Evolutionary conservation across 1,139 yeast species (phyloP), one percentile per base, ranked within the genome.

Genomic region (Yamadazyma triangularis): DNA sequence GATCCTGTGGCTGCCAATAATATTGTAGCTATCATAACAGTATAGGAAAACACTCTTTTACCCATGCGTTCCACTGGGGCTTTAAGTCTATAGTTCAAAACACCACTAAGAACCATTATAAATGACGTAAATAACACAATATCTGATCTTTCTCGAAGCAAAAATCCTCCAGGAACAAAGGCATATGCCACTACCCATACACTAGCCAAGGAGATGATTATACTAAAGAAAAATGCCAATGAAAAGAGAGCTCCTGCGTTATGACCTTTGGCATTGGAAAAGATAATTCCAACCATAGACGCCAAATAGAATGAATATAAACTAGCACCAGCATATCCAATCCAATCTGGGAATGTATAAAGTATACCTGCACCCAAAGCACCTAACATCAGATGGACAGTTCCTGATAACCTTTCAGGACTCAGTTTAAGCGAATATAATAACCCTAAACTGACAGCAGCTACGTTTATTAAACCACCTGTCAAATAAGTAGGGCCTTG

Each of bases 101-200:
- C 52, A 10, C 72, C 73, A 12, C 50, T 42, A 1, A 63, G 48
- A 27, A 82, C 76, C 36, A 83, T 72, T 4, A 64, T 44, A 25
- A 51, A 55, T 1, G 71, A 56, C 6, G 48, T 31, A 4, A 70
- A 69, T 29, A 87, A 56, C 3, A 91, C 75, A 26, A 84, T 56
- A 55, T 88, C 95, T 4, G 91, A 79, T 52, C 96, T 75, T 58
- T 91, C 98, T 51, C 98, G 76, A 35, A 91, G 66, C 16, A 84
- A 44, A 51, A 81, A 81, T 4, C 98, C 98, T 40, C 86, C 91
- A 11, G 98, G 98, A 30, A 91, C 98, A 60, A 91, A 91, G 0
- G 98, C 98, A 56, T 91, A 91, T 0, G 98, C 98, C 25, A 91
- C 98, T 32, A 84, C 79, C 97, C 97, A 91, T 30, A 91, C 95